These are phyloP conservation scores for Aspergillus ochraceoroseus DNA, from an alignment of 2,329 filamentous ascomycete species.

Conservation along the genomic window DNA sequence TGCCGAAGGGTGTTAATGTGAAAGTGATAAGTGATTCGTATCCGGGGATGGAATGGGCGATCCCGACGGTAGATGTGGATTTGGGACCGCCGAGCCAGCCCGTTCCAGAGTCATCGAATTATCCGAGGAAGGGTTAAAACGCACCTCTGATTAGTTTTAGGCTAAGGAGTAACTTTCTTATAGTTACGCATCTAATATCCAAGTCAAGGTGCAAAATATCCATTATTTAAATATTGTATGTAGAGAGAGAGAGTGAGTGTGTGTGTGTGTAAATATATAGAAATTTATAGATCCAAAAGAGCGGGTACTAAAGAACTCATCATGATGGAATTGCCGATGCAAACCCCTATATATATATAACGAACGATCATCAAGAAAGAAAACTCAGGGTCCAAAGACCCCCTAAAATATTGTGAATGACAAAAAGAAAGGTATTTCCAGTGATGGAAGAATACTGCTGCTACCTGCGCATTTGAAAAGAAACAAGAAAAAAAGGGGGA, in stretches of 20 bases:
- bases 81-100: conserved; percentile 27
- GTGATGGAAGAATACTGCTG: not conserved
- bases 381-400: no score
- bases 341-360: no score
- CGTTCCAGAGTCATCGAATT: conserved; percentile 16
- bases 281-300: no score
- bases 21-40: conserved; percentile 83
- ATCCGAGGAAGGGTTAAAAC: conserved; percentile 10
- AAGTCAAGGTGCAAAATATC: no score
- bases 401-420: not conserved
- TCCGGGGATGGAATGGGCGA: conserved; percentile 63
- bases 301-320: no score
- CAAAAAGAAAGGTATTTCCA: not conserved
- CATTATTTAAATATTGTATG: no score
- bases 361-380: no score
- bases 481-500: not conserved
- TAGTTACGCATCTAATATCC: no score
- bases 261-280: no score
- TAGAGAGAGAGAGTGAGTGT: no score
- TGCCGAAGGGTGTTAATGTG: conserved; percentile 60
- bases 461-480: not conserved
- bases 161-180: not conserved
- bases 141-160: no score
- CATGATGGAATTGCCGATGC: no score
- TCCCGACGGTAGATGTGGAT: conserved; percentile 50